Conservation (phyloP, 108 stramenopile species). For the Cyclostephanos invisitatus region DNA sequence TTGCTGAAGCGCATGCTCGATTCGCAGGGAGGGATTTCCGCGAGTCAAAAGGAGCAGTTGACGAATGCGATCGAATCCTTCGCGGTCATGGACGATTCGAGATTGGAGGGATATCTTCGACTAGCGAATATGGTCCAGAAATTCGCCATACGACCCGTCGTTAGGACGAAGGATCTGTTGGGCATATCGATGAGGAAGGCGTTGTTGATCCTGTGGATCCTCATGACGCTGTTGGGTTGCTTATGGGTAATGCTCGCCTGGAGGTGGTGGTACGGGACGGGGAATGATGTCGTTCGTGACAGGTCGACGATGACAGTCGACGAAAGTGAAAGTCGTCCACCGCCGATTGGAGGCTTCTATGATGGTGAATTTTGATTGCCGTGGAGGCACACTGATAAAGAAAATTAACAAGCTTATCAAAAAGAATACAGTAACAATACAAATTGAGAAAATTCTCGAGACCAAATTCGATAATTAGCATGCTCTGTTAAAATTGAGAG, state of each 20-base stretch:
- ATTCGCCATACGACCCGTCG: conserved; percentile 45
- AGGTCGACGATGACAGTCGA: not conserved
- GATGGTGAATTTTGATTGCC: conserved; percentile 26
- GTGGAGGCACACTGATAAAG: too few relatives aligned
- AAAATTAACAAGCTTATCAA: too few relatives aligned
- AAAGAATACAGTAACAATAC: too few relatives aligned
- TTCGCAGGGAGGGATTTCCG: conserved; percentile 35
- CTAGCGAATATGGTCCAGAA: conserved; percentile 52
- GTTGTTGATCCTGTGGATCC: not conserved
- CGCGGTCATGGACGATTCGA: conserved; percentile 63
- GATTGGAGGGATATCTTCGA: conserved; percentile 63
- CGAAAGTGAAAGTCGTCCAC: conserved; percentile 6
- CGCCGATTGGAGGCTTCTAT: conserved; percentile 6
- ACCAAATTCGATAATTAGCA: too few relatives aligned
- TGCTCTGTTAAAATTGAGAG: not conserved
- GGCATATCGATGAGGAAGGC: conserved; percentile 31
- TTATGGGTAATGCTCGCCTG: conserved; percentile 7
- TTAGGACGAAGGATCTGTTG: conserved; percentile 23
- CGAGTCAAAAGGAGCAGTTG: conserved; percentile 56
- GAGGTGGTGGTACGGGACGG: conserved; percentile 17
- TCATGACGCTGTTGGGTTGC: not conserved
- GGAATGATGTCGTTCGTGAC: not conserved
- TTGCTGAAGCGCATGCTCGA: conserved; percentile 61
- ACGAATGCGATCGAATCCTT: conserved; percentile 64
- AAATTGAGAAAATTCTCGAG: too few relatives aligned